phyloP scores from a whole-genome alignment of 257 asterid genomes.

The Thymus mandschuricus region DNA sequence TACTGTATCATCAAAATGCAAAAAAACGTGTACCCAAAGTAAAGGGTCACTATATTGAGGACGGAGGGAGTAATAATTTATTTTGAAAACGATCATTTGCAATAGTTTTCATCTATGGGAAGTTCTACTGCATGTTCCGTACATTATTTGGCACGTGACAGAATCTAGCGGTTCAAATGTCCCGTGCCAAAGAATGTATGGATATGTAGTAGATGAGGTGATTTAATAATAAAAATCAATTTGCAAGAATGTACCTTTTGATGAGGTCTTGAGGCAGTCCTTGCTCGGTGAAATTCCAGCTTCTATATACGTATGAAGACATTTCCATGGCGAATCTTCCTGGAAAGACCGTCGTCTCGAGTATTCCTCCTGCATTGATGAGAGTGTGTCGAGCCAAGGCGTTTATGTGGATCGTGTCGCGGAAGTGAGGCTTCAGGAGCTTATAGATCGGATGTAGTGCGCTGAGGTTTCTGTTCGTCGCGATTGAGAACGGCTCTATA shows the following conservation, averaged over 20 bases:
- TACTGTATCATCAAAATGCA: too few species aligned
- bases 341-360: slow-evolving; percentile 81
- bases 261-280: slow-evolving; percentile 82
- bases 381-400: slow-evolving; percentile 84
- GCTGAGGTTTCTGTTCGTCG: slow-evolving; percentile 71
- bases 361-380: slow-evolving; percentile 79
- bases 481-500: slow-evolving; percentile 86
- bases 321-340: slow-evolving; percentile 74
- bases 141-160: too few species aligned
- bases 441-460: slow-evolving; percentile 81
- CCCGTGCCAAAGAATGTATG: too few species aligned
- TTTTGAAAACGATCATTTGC: too few species aligned
- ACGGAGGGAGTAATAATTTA: too few species aligned
- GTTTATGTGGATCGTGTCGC: slow-evolving; percentile 83
- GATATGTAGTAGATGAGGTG: too few species aligned
- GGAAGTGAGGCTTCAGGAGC: slow-evolving; percentile 90
- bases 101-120: too few species aligned
- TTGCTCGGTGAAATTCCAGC: slow-evolving; percentile 82
- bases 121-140: too few species aligned
- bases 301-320: slow-evolving; percentile 62
- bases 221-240: too few species aligned
- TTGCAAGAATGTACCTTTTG: slow-evolving; percentile 47
- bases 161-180: too few species aligned
- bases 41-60: too few species aligned
- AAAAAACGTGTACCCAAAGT: too few species aligned